Base-by-base conservation (phyloP, 768 basidiomycete genomes). In the Lentinula boryana region DNA sequence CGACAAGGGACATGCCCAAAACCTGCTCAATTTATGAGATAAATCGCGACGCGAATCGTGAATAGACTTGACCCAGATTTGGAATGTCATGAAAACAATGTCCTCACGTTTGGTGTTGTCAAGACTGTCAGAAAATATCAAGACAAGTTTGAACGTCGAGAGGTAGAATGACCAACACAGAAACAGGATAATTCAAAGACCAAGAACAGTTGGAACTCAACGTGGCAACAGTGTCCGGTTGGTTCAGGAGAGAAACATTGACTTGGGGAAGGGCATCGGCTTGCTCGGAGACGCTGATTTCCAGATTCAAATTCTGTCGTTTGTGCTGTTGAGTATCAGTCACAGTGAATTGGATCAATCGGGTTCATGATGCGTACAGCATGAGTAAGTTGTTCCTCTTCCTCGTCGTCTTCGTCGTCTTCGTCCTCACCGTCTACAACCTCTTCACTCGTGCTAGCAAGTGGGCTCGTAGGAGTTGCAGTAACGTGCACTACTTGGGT, bases 21-120 rank as follows among this genome's bases (percentile, higher is more conserved):
- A 43, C 66, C 46, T 60, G 65, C 57, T 2, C 13, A 7, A 38
- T 4, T 16, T 9, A 27, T 52, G 36, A 18, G n/a, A 52, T 15
- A 32, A 31, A 18, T 5, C 33, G 7, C 18, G 23, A 23, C 4
- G 40, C 6, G 6, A 43, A 15, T 87, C 33, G 86, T 88, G 75
- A 5, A 49, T 31, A 32, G 13, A 52, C 40, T 27, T 50, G 40
- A 90, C 84, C 90, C 91, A 93, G 58, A 89, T 73, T 65, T 92
- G 88, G 74, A 91, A 93, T 5, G 80, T 78, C 43, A 92, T 84
- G 71, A 91, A 91, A 10, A 86, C 80, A 61, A 89, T 72, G 69
- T 93, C 91, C 67, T 91, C 89, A 31, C 90, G 85, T 69, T 88
- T 82, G 32, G 88, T 90, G 68, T 89, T 82, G 56, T 76, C 76